phyloP scores from a whole-genome alignment of 2,329 filamentous ascomycete species.

The Apiospora koreana region DNA sequence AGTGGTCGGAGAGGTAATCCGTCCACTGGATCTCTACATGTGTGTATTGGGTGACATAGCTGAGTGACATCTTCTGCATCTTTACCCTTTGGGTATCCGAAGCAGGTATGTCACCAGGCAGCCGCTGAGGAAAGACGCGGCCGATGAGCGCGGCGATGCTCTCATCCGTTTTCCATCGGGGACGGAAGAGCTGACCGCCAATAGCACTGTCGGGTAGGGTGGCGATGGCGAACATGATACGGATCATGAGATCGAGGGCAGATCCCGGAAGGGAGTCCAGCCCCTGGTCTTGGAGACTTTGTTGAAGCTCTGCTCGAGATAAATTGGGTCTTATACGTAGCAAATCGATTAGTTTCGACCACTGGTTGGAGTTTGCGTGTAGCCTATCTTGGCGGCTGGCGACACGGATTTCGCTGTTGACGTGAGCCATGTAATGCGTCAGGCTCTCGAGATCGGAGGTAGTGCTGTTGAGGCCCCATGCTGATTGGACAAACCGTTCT shows the following conservation, averaged over 20 bases:
- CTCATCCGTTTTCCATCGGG: not conserved
- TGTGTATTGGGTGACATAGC: not conserved
- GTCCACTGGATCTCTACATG: constrained; percentile 8
- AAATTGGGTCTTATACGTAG: not conserved
- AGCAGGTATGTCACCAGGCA: not conserved
- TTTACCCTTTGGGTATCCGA: not conserved
- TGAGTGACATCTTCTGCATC: not conserved
- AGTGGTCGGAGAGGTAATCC: constrained; percentile 3
- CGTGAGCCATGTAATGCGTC: not conserved
- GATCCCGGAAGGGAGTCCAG: not conserved
- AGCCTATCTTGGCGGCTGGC: not conserved
- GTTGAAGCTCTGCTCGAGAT: not conserved
- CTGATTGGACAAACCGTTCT: not conserved
- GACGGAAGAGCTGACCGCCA: not conserved
- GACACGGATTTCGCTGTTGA: not conserved
- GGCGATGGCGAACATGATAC: not conserved
- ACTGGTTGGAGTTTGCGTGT: not conserved
- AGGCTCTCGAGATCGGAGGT: not conserved
- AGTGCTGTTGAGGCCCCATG: not conserved
- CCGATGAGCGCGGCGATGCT: not conserved
- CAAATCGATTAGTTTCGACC: not conserved
- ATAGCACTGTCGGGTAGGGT: not conserved
- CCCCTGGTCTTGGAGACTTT: not conserved
- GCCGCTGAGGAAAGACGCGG: not conserved
- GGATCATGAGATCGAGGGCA: not conserved